Evolutionary conservation across 176 grass and related monocot species (phyloP).

Genomic region (Musa troglodytarum): DNA sequence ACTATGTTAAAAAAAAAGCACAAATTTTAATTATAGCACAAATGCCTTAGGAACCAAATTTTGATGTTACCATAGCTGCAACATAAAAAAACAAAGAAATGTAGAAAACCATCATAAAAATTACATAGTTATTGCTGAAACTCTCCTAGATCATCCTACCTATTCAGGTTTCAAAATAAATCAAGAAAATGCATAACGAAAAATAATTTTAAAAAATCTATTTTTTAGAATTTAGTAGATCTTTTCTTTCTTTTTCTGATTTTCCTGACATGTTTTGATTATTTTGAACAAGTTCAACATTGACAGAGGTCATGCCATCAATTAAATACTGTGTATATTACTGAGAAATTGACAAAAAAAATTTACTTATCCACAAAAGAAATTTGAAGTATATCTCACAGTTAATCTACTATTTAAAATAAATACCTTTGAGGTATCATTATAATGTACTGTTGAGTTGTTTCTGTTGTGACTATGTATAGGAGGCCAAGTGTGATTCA

Average conservation of each 20-base stretch:
- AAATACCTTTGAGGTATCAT: slow-evolving; percentile 7
- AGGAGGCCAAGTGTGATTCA: slow-evolving; percentile 54
- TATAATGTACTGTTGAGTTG: slow-evolving; percentile 36
- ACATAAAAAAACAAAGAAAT: neutral
- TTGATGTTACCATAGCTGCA: neutral
- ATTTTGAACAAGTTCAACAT: too few relatives aligned
- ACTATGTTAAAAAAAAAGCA: neutral
- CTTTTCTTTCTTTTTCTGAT: too few relatives aligned
- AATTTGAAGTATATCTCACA: neutral
- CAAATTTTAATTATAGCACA: neutral
- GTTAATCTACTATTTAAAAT: neutral
- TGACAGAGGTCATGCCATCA: too few relatives aligned
- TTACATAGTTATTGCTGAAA: neutral
- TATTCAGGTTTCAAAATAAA: too few relatives aligned
- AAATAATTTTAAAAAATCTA: too few relatives aligned
- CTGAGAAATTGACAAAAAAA: neutral
- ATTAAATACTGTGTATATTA: neutral
- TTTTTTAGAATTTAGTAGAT: too few relatives aligned
- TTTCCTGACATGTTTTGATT: too few relatives aligned
- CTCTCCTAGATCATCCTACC: neutral
- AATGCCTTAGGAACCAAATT: neutral
- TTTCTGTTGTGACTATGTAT: slow-evolving; percentile 36
- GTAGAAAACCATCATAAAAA: neutral
- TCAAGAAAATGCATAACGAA: too few relatives aligned
- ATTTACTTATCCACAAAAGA: neutral